These are phyloP conservation scores for Bryopsis sp. DNA, from an alignment of 139 green algal species.

Conservation along the genomic window DNA sequence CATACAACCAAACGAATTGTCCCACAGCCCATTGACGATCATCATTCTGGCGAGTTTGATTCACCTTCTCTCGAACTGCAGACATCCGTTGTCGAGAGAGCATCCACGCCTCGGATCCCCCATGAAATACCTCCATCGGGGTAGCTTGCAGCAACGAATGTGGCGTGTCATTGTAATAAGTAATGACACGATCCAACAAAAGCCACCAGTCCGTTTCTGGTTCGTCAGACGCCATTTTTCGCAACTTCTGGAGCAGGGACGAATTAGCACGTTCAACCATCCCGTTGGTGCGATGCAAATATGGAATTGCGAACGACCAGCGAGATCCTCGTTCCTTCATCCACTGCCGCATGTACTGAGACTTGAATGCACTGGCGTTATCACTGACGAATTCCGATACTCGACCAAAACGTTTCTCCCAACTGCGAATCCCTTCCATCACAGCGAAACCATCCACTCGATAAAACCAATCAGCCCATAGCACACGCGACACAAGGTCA, in stretches of 20 bases:
- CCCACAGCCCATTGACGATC: too few relatives aligned
- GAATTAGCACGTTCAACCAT: neutral
- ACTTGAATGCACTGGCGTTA: neutral
- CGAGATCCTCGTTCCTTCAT: neutral
- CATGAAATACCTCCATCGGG: too few relatives aligned
- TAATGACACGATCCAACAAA: neutral
- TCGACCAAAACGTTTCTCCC: neutral
- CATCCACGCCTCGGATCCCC: too few relatives aligned
- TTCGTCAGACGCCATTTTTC: neutral
- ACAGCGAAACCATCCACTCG: neutral
- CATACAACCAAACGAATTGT: slow-evolving; percentile 5
- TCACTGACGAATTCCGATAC: neutral
- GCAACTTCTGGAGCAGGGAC: neutral
- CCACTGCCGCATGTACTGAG: neutral
- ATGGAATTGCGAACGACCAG: neutral
- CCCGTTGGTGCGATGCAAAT: slow-evolving; percentile 8
- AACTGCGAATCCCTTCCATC: neutral
- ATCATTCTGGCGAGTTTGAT: too few relatives aligned
- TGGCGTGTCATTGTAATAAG: too few relatives aligned
- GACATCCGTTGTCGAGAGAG: too few relatives aligned
- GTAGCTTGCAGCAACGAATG: too few relatives aligned
- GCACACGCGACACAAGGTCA: neutral
- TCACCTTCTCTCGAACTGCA: too few relatives aligned
- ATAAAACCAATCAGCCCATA: neutral
- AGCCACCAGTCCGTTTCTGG: neutral